Evolutionary conservation across 169 alveolate genomes (phyloP).

Genomic region (Cyclospora cayetanensis): DNA sequence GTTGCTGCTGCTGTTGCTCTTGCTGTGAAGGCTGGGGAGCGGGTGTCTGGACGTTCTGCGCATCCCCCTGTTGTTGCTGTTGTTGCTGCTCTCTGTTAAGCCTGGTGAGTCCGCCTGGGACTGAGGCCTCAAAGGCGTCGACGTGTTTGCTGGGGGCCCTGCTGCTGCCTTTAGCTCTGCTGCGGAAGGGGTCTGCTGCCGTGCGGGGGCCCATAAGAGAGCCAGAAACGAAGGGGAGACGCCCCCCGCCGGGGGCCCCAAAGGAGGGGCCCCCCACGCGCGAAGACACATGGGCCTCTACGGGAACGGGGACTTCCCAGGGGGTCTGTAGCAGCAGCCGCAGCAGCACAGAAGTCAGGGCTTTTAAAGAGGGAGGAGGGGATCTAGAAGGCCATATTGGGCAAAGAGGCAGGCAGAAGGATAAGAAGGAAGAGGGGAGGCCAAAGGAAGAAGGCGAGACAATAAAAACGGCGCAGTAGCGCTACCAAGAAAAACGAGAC

Average conservation of each 20-base stretch:
- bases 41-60: neutral
- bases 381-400: neutral
- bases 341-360: neutral
- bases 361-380: neutral
- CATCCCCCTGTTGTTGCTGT: conserved; percentile 46
- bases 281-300: neutral
- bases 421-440: neutral
- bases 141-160: conserved; percentile 72
- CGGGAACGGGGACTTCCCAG: neutral
- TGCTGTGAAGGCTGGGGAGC: conserved; percentile 7
- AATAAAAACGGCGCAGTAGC: neutral
- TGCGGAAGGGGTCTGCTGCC: conserved; percentile 68
- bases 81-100: conserved; percentile 60
- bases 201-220: neutral
- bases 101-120: conserved; percentile 67
- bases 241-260: neutral
- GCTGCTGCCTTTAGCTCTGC: conserved; percentile 66
- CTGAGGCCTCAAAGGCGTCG: conserved; percentile 71
- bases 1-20: neutral
- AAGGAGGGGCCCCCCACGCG: conserved; percentile 27
- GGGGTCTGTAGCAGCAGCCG: neutral
- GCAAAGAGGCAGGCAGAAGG: neutral
- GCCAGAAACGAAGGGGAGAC: neutral
- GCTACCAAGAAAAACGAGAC: neutral
- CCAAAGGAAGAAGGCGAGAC: neutral